Conservation (phyloP, 768 basidiomycete species). For the Rhodotorula kratochvilovae region DNA sequence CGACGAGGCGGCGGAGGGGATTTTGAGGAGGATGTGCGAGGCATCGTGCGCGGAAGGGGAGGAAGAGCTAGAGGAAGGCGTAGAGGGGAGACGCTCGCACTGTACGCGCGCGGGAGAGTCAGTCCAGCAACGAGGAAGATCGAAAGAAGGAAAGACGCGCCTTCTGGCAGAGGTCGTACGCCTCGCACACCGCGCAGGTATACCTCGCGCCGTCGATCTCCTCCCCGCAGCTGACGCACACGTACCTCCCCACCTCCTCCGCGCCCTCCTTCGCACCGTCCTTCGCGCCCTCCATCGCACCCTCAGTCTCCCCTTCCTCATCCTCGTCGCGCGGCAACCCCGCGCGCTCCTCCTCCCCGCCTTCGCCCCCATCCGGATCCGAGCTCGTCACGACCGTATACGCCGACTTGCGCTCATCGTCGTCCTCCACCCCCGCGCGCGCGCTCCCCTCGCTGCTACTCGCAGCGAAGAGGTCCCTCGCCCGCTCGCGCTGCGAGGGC, state of each 20-base stretch:
- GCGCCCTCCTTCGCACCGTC: no score
- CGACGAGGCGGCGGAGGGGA: background rate
- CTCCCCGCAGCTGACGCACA: background rate
- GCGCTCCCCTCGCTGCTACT: background rate
- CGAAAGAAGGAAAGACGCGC: background rate
- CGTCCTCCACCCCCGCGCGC: no score
- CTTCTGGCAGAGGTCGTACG: background rate
- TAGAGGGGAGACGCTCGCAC: background rate
- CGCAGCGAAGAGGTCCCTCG: background rate
- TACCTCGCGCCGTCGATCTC: background rate
- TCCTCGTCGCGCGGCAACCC: no score
- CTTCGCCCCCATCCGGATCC: background rate
- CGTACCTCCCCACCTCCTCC: fast-evolving
- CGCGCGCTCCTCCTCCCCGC: background rate
- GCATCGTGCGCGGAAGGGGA: background rate
- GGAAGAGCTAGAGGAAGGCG: background rate
- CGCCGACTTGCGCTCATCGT: background rate
- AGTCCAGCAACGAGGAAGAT: background rate
- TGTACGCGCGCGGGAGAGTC: background rate
- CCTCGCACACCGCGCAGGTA: slow-evolving; percentile 6
- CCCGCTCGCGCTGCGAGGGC: background rate
- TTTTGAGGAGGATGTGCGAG: slow-evolving; percentile 9
- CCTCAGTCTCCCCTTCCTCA: no score
- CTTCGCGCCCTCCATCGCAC: no score
- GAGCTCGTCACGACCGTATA: background rate